Base-by-base conservation (phyloP, 352 stramenopile species). In the Phytophthora cryptogea region DNA sequence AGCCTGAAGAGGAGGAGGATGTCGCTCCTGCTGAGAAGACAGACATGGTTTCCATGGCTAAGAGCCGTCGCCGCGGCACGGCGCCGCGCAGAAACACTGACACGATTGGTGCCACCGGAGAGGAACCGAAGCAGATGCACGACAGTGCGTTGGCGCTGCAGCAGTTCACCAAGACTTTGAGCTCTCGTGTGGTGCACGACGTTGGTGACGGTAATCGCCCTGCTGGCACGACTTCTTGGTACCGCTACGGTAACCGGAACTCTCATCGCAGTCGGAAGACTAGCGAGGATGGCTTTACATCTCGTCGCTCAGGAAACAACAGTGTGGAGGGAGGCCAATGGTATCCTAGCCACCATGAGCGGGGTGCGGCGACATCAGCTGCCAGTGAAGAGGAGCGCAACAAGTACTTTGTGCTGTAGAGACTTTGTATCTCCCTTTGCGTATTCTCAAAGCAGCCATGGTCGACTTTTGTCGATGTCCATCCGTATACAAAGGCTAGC, bases 341-440 rank as follows among this genome's bases (percentile, higher is more conserved):
- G 73, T 80, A 80, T 49, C 44, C 65, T 43, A 61, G 49, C 31
- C 64, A 72, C 28, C 65, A 76, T 26, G 71, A 83, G 23, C 74
- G 76, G 8, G 62, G 63, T 48, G 70, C 69, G 32, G 66, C 63
- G 35, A 60, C 70, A 32, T 85, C 77, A 17, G 72, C 39, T 44
- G 70, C 71, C 26, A 86, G 70, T 51, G 80, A 92, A 63, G 82
- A 92, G 53, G 78, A 89, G 49, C 80, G 82, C 58, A 89, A 68
- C 67, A 92, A 90, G 64, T 92, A 92, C 70, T 92, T 92, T 54
- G 83, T 92, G 58, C 68, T 92, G 39, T 92, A 92, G 80, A 67
- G 35, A 49, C 47, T 44, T 56, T 45, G n/a, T 20, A 36, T 53
- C 33, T 59, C 58, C 50, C 39, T 44, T 56, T 68, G 63, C 50